Conservation (phyloP, 768 basidiomycete genomes). For the Rhodotorula sphaerocarpa region DNA sequence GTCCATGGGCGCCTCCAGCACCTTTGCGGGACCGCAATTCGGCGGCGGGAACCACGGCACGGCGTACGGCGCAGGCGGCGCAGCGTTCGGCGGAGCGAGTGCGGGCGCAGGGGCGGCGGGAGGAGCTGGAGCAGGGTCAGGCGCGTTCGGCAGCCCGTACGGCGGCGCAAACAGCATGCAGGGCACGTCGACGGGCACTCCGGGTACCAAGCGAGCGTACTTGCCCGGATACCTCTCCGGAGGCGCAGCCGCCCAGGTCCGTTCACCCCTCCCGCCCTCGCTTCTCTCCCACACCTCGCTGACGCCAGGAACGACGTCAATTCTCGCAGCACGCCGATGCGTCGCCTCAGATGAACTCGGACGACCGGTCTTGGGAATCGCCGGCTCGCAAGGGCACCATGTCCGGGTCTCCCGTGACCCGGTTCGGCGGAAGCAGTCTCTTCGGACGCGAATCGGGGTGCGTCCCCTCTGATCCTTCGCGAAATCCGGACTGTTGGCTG, state of each 20-base stretch:
- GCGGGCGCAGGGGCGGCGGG: background rate
- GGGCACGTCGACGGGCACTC: background rate
- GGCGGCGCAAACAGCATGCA: constrained; percentile 11
- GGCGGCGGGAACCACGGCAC: constrained; percentile 13
- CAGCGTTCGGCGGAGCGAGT: constrained; percentile 6
- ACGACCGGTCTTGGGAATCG: constrained; percentile 26
- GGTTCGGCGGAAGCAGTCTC: constrained; percentile 21
- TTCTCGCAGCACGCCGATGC: constrained; percentile 21
- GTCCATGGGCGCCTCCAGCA: background rate
- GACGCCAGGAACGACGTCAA: background rate
- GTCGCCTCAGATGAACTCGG: constrained; percentile 12
- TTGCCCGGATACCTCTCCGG: constrained; percentile 27
- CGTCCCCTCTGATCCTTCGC: background rate
- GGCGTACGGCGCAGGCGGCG: constrained; percentile 1
- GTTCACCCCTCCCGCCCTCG: background rate
- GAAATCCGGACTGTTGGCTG: no score
- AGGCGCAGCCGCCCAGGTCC: constrained; percentile 13
- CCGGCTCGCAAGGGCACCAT: constrained; percentile 19
- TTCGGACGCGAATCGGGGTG: constrained; percentile 19
- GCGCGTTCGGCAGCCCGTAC: constrained; percentile 15
- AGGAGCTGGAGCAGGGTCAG: background rate
- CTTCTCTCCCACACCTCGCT: no score
- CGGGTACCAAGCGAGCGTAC: constrained; percentile 22
- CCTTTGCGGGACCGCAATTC: constrained; percentile 21
- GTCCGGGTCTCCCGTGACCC: constrained; percentile 23